Conservation (phyloP, 345 rosid species). For the Brassica juncea region DNA sequence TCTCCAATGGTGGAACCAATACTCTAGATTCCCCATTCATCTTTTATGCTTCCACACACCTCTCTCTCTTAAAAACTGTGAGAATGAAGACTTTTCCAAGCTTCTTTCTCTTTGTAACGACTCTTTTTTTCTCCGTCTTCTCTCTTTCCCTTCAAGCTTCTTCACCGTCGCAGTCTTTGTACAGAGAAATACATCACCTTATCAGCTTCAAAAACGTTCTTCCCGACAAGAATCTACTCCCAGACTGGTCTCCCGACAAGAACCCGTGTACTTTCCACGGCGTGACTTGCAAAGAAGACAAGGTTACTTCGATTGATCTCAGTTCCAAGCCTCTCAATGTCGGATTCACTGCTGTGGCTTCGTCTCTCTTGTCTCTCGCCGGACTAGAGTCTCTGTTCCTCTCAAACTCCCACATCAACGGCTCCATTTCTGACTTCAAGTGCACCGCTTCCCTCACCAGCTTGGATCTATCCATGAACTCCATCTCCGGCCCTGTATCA, state of each 20-base stretch:
- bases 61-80: constrained; percentile 2
- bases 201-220: constrained; percentile 62
- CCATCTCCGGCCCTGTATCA: constrained; percentile 60
- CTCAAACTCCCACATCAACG: constrained; percentile 54
- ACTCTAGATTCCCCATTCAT: constrained; percentile 39
- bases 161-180: constrained; percentile 36
- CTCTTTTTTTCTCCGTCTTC: constrained; percentile 11
- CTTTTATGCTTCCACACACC: not conserved
- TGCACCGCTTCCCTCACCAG: constrained; percentile 57
- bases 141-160: constrained; percentile 26
- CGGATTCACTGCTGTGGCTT: constrained; percentile 62
- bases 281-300: constrained; percentile 58
- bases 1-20: constrained; percentile 56
- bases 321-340: constrained; percentile 43
- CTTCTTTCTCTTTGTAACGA: constrained; percentile 36
- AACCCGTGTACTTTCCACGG: constrained; percentile 73
- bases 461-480: constrained; percentile 77
- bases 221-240: constrained; percentile 50
- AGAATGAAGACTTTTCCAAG: constrained; percentile 32
- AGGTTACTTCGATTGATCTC: constrained; percentile 65
- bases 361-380: constrained; percentile 54
- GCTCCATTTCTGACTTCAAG: constrained; percentile 60
- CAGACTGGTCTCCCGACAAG: constrained; percentile 57
- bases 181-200: constrained; percentile 48
- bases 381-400: constrained; percentile 59